Conservation (phyloP, 768 basidiomycete genomes). For the Pleurotus platypus region DNA sequence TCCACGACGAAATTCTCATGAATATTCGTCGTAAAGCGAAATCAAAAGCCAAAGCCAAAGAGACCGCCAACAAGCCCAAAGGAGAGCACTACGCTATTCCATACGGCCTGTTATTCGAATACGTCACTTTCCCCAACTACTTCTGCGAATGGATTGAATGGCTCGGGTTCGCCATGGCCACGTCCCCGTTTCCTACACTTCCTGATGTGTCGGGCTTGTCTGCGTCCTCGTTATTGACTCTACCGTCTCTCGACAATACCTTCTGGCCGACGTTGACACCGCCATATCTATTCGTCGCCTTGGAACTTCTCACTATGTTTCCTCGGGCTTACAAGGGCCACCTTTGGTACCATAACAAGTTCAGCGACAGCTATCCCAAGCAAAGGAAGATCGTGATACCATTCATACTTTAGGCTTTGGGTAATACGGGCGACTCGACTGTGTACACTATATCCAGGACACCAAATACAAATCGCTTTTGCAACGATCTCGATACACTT, state of each 20-base stretch:
- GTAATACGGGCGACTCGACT: background rate
- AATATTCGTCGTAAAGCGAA: constrained; percentile 69
- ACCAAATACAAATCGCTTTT: background rate
- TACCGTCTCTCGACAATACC: constrained; percentile 23
- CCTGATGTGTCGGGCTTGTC: constrained; percentile 8
- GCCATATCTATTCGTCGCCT: constrained; percentile 75
- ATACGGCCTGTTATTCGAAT: constrained; percentile 68
- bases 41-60: constrained; percentile 38
- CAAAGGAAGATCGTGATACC: constrained; percentile 81
- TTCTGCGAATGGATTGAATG: constrained; percentile 95
- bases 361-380: constrained; percentile 72
- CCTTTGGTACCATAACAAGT: constrained; percentile 77
- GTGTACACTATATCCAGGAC: background rate
- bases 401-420: constrained; percentile 48
- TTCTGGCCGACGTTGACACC: constrained; percentile 52
- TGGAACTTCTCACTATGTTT: constrained; percentile 75
- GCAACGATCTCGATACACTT: no score
- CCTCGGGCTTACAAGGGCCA: constrained; percentile 83
- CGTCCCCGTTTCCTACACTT: constrained; percentile 44
- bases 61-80: constrained; percentile 12
- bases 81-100: constrained; percentile 76
- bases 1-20: constrained; percentile 88
- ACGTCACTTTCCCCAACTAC: constrained; percentile 91
- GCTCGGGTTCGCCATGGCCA: constrained; percentile 81
- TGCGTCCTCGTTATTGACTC: constrained; percentile 20